phyloP scores from a whole-genome alignment of 2,329 filamentous ascomycete genomes.

The Aureobasidium sp. region DNA sequence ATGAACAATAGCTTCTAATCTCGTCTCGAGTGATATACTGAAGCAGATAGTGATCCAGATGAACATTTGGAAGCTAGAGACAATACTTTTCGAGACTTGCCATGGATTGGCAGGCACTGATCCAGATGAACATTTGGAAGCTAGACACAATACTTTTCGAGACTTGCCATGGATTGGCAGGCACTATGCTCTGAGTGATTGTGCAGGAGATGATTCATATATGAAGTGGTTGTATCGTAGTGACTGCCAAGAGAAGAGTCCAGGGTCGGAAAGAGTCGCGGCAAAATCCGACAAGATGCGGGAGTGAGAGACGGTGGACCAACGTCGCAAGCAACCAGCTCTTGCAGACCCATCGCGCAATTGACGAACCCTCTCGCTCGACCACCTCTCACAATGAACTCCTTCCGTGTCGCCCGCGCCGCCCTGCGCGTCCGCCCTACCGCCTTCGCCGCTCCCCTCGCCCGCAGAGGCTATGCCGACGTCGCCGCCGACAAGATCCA shows the following conservation, averaged over 20 bases:
- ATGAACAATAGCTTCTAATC: no score
- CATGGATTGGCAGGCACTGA: no score
- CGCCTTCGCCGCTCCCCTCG: conserved; percentile 57
- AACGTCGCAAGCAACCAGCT: conserved; percentile 9
- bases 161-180: not conserved
- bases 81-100: no score
- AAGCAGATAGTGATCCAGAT: no score
- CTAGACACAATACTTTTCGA: not conserved
- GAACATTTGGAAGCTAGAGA: no score
- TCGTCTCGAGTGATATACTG: no score
- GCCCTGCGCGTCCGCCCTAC: conserved; percentile 78
- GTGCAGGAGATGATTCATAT: no score
- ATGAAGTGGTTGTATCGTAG: no score
- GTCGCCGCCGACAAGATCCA: conserved; percentile 65
- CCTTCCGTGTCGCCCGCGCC: conserved; percentile 83
- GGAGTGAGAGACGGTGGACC: conserved; percentile 13
- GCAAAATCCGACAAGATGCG: conserved; percentile 12
- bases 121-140: not conserved
- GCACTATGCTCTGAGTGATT: no score
- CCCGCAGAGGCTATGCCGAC: conserved; percentile 79
- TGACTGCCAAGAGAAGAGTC: conserved; percentile 4
- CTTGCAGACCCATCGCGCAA: conserved; percentile 13
- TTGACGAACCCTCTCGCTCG: conserved; percentile 13
- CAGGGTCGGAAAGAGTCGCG: conserved; percentile 4
- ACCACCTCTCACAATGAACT: conserved; percentile 64